A percentile compares a stretch with the other conserved stretches of the same genome.
phyloP scores from a whole-genome alignment of 2,329 filamentous ascomycete genomes.

The Hypoxylon sp. region DNA sequence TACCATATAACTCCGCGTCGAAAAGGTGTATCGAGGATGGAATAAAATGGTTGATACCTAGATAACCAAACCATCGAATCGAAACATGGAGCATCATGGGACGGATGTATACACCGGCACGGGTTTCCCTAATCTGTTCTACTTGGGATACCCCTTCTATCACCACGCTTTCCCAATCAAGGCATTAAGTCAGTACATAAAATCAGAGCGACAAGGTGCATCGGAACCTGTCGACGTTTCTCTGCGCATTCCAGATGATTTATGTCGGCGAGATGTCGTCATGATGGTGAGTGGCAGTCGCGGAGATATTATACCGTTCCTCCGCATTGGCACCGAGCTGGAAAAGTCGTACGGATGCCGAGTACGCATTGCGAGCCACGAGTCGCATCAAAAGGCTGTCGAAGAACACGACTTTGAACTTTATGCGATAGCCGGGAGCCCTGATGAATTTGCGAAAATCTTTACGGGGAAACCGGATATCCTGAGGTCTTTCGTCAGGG shows the following conservation, averaged over 20 bases:
- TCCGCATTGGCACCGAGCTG: neutral
- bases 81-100: neutral
- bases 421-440: neutral
- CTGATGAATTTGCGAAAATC: neutral
- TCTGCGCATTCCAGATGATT: neutral
- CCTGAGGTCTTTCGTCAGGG: neutral
- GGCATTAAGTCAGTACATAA: neutral
- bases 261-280: neutral
- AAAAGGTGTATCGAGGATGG: neutral
- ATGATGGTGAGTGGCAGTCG: neutral
- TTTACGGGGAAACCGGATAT: neutral
- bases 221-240: neutral
- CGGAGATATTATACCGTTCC: neutral
- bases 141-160: neutral
- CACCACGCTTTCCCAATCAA: neutral
- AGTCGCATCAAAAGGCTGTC: neutral
- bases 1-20: neutral
- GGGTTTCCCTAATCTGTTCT: neutral
- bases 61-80: neutral
- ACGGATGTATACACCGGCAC: neutral
- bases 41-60: neutral
- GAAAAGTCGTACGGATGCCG: neutral
- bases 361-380: neutral
- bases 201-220: neutral
- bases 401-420: neutral